A percentile compares a stretch with the other conserved stretches of the same genome.
Evolutionary conservation across 257 asterid species (phyloP).

Genomic region (Scutellaria barbata): DNA sequence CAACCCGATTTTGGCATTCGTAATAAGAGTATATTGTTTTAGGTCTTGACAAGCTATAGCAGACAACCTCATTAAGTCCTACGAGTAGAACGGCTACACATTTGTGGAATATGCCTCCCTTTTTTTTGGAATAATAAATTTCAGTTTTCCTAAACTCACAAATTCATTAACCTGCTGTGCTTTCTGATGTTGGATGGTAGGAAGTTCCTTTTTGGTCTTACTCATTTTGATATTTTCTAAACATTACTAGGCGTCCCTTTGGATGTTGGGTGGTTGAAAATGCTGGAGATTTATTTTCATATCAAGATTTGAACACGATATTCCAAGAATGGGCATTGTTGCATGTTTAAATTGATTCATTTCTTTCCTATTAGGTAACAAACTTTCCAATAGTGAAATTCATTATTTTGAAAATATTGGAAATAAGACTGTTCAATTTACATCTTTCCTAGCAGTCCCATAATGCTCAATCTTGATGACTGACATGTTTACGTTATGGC

Average conservation of each 20-base stretch:
- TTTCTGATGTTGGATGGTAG: neutral
- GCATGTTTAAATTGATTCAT: neutral
- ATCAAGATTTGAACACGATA: neutral
- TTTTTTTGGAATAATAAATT: constrained; percentile 12
- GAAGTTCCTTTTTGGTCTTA: neutral
- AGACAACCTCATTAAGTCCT: neutral
- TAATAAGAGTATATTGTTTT: neutral
- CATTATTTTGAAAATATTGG: neutral
- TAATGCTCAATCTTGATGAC: constrained; percentile 6
- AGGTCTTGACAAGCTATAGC: neutral
- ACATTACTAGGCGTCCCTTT: neutral
- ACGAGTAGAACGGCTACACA: neutral
- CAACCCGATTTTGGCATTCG: neutral
- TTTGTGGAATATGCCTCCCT: neutral
- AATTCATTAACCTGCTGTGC: neutral
- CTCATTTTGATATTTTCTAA: neutral
- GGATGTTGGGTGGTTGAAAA: constrained; percentile 7
- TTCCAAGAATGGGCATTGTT: neutral
- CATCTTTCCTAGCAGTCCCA: neutral
- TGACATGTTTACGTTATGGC: constrained; percentile 12
- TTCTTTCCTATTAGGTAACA: constrained; percentile 11
- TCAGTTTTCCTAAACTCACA: constrained; percentile 13
- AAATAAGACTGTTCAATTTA: neutral
- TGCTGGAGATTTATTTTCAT: constrained; percentile 3
- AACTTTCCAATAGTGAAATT: neutral